These are phyloP conservation scores for Microthlaspi erraticum DNA, from an alignment of 345 rosid genomes.

Conservation along the genomic window DNA sequence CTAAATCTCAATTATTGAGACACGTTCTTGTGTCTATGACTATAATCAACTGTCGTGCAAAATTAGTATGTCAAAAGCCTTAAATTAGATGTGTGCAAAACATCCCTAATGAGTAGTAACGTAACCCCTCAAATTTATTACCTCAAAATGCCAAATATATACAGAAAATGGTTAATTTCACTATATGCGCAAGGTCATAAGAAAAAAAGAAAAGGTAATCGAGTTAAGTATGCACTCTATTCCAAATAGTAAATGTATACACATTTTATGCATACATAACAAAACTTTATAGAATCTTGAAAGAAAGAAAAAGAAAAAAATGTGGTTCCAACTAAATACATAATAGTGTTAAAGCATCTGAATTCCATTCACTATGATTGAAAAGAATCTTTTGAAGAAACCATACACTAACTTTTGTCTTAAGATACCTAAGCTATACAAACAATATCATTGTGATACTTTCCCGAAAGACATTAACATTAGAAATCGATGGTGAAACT, in stretches of 20 bases:
- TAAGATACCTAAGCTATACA: slow-evolving; percentile 35
- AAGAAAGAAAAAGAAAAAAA: background rate
- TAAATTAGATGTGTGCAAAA: slow-evolving; percentile 19
- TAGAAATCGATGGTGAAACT: slow-evolving; percentile 22
- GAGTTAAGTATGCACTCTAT: background rate
- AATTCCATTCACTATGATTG: slow-evolving; percentile 26
- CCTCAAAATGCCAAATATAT: background rate
- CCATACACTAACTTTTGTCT: slow-evolving; percentile 30
- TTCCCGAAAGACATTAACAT: background rate
- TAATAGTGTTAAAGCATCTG: background rate
- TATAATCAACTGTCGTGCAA: slow-evolving; percentile 11
- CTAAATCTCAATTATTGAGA: slow-evolving; percentile 38
- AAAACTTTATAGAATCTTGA: background rate
- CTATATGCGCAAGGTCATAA: background rate
- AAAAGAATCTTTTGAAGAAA: slow-evolving; percentile 15
- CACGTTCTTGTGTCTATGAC: slow-evolving; percentile 38
- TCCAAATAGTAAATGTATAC: background rate
- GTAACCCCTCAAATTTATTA: background rate
- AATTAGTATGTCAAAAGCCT: slow-evolving; percentile 11
- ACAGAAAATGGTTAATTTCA: background rate
- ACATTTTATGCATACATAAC: background rate
- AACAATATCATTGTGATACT: slow-evolving; percentile 30
- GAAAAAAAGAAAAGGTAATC: background rate
- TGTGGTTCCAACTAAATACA: background rate
- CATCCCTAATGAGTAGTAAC: background rate